Base-by-base conservation (phyloP, 139 green algal species). In the Helicosporidium sp. region DNA sequence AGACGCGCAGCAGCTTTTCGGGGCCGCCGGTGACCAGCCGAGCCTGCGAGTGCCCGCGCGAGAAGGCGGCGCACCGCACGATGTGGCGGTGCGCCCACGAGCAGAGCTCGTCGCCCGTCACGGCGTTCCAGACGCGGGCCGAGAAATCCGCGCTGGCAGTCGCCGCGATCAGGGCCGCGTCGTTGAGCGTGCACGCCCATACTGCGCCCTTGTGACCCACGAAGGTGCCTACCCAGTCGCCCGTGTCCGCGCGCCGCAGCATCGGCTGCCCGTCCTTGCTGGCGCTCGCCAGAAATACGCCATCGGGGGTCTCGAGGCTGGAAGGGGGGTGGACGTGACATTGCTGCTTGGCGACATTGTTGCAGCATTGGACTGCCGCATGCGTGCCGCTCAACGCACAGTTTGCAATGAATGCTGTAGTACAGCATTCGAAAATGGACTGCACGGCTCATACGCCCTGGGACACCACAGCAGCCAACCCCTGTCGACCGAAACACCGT, bases 181-280 rank as follows among this genome's bases (percentile, higher is more conserved):
- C 57, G 59, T 99, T 86, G 2, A 99, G 54, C 19, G 73, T 71
- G 41, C 78, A 90, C 0, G 71, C 79, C 90, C 90, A 99, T n/a
- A 97, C 87, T 7, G 79, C 79, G 10, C 88, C 88, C 69, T 96
- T 96, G 55, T 97, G 89, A 3, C 89, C 90, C 31, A 92, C 62
- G 46, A 99, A 99, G 0, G 90, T 99, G 4, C 90, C 90, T 18
- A 97, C 85, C 90, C 90, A 99, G 61, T 99, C 90, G 4, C 90
- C 90, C 8, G 76, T 93, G 33, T 77, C 69, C 16, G 84, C 90
- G 49, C 93, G 80, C 2, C 90, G 73, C 28, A 99, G 72, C 90
- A 96, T 96, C 5, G 90, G 85, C 53, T 87, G 75, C 4, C 85
- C 85, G 74, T 99, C 90, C 66, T 98, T 98, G 57, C 64, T 82